Percentiles rank a stretch among this genome's conserved stretches.
Conservation (phyloP, 2,329 filamentous ascomycete genomes). For the Escovopsis sp. region DNA sequence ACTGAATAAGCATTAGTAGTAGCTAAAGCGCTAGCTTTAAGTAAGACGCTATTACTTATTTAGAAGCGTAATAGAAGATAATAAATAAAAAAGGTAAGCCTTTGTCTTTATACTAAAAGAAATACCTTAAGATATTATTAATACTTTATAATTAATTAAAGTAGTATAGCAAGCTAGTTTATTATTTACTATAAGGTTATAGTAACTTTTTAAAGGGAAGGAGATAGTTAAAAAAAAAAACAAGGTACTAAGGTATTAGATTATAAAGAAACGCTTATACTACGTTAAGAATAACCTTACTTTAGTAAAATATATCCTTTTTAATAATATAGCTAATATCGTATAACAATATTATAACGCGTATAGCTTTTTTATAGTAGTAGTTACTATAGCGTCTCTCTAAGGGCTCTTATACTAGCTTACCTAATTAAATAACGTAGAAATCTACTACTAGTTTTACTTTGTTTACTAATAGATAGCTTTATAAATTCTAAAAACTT, state of each 20-base stretch:
- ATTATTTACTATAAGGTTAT: too few species aligned
- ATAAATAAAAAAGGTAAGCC: too few species aligned
- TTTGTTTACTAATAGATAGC: neutral
- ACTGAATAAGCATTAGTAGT: too few species aligned
- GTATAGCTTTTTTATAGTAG: neutral
- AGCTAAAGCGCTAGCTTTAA: too few species aligned
- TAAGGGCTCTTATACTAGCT: too few species aligned
- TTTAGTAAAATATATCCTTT: neutral
- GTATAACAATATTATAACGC: neutral
- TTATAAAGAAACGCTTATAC: neutral
- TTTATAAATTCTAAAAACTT: neutral
- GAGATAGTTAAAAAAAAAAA: neutral
- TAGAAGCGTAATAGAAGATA: too few species aligned
- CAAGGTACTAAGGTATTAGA: neutral
- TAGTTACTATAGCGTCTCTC: too few species aligned
- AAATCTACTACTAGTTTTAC: neutral
- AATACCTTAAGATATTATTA: neutral
- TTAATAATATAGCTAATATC: neutral
- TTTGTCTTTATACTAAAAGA: neutral
- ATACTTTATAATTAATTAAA: neutral
- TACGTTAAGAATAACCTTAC: constrained; percentile 1
- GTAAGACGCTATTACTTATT: too few species aligned
- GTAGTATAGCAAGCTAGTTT: neutral
- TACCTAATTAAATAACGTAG: neutral
- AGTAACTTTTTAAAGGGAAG: too few species aligned